Base-by-base conservation (phyloP, 2,329 filamentous ascomycete genomes). In the Ceratocystis cacaofunesta region DNA sequence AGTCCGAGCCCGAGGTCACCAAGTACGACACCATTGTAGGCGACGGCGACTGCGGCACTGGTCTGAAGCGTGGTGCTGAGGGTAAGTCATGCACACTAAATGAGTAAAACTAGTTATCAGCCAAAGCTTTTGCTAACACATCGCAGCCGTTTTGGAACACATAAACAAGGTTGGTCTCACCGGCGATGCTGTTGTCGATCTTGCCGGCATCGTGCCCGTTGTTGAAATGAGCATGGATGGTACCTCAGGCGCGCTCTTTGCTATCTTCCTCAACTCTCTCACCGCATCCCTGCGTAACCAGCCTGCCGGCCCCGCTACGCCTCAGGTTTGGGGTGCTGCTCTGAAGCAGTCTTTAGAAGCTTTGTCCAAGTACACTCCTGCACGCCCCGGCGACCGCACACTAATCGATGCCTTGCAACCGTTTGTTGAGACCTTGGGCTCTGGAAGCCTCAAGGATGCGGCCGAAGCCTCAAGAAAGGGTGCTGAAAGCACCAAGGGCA, bases 181-280 rank as follows among this genome's bases (percentile, higher is more conserved):
- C 0, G 81, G 80, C 36, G 82, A 85, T 68, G 77, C 76, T 5
- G 78, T 82, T 8, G 71, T 81, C 32, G 81, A 84, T 68, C 74
- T 84, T 25, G 75, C 80, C 25, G 74, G 73, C 64, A 80, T 84
- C 58, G 79, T 82, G 5, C 76, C 79, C 1, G 75, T 85, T 5
- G 76, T 85, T 19, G 83, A 85, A 72, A 79, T 72, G 36, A 76
- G 73, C 68, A 85, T 85, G 83, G 83, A 85, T 69, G 83, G 83
- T 68, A 85, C 83, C 1, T 84, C 82, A 1, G 82, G 83, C 2
- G 82, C 81, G 1, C 74, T 85, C 2, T 83, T 82, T 71, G 88
- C 90, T 72, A 96, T 96, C 74, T 96, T 95, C 79, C 80, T 96
- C 68, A 95, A 95, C 73, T 85, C 90, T 0, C 84, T 96, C 5